Evolutionary conservation across 2,329 filamentous ascomycete genomes (phyloP).

Genomic region (Penicillium frequentans): DNA sequence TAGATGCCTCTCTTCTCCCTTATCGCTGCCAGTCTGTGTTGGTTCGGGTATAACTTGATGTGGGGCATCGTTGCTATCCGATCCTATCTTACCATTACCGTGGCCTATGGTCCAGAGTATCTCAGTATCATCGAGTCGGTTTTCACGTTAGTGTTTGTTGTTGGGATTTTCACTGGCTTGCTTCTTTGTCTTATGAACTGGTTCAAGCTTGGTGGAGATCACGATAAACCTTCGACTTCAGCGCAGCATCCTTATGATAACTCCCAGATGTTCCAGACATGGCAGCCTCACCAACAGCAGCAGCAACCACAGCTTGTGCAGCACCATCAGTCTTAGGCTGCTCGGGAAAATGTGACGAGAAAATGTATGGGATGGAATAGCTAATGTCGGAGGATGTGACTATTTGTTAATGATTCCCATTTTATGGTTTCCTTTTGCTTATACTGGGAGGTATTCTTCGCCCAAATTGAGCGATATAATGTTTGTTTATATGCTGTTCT

Average conservation of each 20-base stretch:
- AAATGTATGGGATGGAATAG: background rate
- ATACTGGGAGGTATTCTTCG: background rate
- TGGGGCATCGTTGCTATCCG: slow-evolving; percentile 13
- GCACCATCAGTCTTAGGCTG: background rate
- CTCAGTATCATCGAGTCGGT: slow-evolving; percentile 3
- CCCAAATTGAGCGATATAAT: background rate
- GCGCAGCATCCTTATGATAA: background rate
- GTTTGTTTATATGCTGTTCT: background rate
- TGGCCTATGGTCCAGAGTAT: slow-evolving; percentile 9
- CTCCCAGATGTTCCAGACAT: background rate
- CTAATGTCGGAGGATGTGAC: background rate
- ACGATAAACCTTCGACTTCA: background rate
- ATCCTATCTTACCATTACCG: slow-evolving; percentile 2
- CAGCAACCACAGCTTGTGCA: background rate
- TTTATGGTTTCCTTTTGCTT: background rate
- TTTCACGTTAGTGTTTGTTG: slow-evolving; percentile 18
- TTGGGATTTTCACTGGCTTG: slow-evolving; percentile 22
- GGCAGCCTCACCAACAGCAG: background rate
- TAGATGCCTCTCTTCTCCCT: slow-evolving; percentile 16
- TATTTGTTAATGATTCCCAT: background rate
- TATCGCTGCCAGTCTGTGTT: slow-evolving; percentile 16
- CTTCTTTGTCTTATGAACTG: slow-evolving; percentile 21
- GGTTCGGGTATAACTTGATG: slow-evolving; percentile 16
- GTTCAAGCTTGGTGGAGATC: slow-evolving; percentile 6
- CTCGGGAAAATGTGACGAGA: background rate